Conservation (phyloP, 495 filamentous ascomycete species). For the Talaromyces stipitatus region DNA sequence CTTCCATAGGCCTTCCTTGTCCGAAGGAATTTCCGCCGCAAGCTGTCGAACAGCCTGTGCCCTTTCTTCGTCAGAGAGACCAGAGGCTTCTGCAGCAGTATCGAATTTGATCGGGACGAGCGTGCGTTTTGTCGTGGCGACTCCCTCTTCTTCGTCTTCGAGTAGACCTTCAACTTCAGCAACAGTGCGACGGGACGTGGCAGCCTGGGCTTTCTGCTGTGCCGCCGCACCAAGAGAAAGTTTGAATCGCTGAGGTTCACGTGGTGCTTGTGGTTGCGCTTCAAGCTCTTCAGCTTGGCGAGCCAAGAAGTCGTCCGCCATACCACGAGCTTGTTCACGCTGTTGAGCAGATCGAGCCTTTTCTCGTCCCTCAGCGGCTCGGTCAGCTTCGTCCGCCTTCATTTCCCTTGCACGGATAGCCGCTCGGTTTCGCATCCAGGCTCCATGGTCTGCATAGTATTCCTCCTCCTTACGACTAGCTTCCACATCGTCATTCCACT, state of each 20-base stretch:
- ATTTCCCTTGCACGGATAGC: conserved; percentile 64
- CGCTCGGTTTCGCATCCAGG: conserved; percentile 78
- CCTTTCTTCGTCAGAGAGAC: conserved; percentile 76
- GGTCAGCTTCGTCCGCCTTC: conserved; percentile 72
- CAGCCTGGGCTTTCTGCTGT: conserved; percentile 67
- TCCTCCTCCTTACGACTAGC: conserved; percentile 61
- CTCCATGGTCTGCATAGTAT: conserved; percentile 78
- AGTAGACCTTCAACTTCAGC: conserved; percentile 91
- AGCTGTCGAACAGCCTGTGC: conserved; percentile 70
- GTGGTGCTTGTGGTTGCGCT: conserved; percentile 42
- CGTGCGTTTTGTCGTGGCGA: conserved; percentile 61
- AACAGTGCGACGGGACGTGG: conserved; percentile 68
- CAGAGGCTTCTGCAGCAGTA: conserved; percentile 55
- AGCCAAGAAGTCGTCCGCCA: conserved; percentile 91
- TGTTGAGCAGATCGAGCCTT: conserved; percentile 58
- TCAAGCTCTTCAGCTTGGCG: conserved; percentile 82
- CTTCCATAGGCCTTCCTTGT: conserved; percentile 80
- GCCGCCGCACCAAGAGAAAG: conserved; percentile 86
- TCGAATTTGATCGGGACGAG: conserved; percentile 94
- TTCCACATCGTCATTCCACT: conserved; percentile 89
- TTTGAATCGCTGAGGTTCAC: conserved; percentile 84
- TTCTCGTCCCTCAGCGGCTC: conserved; percentile 69
- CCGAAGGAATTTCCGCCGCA: conserved; percentile 81
- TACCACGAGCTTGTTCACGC: conserved; percentile 69
- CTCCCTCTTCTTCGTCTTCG: conserved; percentile 87